Evolutionary conservation across 495 filamentous ascomycete species (phyloP), one percentile per base, ranked within the genome.

Genomic region (Aspergillus funiculosus): DNA sequence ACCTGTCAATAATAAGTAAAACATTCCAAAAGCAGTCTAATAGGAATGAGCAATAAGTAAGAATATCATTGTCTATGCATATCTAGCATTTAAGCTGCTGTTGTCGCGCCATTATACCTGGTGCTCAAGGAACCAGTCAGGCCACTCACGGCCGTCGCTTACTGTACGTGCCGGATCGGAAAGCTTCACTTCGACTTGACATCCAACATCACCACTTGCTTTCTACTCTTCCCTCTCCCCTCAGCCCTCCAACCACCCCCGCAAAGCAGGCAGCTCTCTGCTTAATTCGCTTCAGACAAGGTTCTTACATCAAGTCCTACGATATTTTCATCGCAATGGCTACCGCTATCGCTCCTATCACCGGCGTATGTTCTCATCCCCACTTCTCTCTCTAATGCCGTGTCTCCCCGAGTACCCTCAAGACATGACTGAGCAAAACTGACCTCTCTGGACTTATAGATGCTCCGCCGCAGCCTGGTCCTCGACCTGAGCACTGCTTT

Each of bases 401-500:
- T 35, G 37, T 27, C 37, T 19, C 20, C 26, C 26, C 24, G 19
- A 31, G 13, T 29, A 5, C 30, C 39, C 47, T 20, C 17, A 3
- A 17, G n/a, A 3, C 20, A 21, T 18, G 10, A 10, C 18, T 24
- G n/a, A 3, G 21, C 32, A 18, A 14, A 10, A 37, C 43, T 52
- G 42, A 46, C 46, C 31, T 39, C 13, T 7, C n/a, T 25, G 24
- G 10, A n/a, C 18, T 9, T 41, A 49, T 62, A 83, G 84, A 87
- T 83, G 77, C 79, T 89, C 69, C 80, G 81, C 58, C 71, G 79
- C 57, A 72, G 71, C 64, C 71, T 89, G 37, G 83, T 91, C 60
- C 73, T 89, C 52, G 86, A 91, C 68, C 73, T 91, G 64, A 82
- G 81, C 57, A 80, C 85, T 56, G 79, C 83, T 52, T 71, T 84